Evolutionary conservation across 1,284 basidiomycete species (phyloP).

Genomic region (Ceratobasidium sp.): DNA sequence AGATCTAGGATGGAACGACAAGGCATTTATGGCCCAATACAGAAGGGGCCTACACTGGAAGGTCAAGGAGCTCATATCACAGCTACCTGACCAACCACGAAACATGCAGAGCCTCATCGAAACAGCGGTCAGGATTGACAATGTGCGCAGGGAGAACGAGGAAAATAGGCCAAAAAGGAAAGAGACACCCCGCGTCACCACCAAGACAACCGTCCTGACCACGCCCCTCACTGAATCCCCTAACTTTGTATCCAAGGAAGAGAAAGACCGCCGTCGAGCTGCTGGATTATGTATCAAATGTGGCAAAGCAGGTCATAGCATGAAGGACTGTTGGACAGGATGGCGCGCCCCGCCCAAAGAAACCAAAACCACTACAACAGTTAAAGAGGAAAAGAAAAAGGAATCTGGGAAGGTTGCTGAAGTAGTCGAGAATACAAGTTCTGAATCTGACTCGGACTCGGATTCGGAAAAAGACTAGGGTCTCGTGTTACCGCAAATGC

Average conservation of each 20-base stretch:
- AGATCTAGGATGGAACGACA: neutral
- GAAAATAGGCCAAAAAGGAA: neutral
- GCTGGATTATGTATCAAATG: constrained; percentile 26
- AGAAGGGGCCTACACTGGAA: neutral
- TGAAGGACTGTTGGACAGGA: neutral
- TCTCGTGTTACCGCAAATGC: neutral
- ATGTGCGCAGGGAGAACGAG: neutral
- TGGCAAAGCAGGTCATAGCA: neutral
- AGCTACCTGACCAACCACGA: neutral
- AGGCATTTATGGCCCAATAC: neutral
- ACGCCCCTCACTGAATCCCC: neutral
- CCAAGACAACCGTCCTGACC: neutral
- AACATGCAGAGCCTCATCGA: neutral
- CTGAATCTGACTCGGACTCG: neutral
- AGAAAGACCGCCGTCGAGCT: neutral
- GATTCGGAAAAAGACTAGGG: constrained; percentile 21
- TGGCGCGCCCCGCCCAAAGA: neutral
- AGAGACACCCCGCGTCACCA: neutral
- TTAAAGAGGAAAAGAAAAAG: neutral
- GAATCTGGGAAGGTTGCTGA: neutral
- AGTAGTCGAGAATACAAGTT: neutral
- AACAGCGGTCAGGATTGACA: neutral
- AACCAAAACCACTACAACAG: neutral
- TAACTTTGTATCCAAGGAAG: neutral
- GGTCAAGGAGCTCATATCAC: constrained; percentile 4